Conservation (phyloP, 2,329 filamentous ascomycete species). For the Trichoderma aggressivum region DNA sequence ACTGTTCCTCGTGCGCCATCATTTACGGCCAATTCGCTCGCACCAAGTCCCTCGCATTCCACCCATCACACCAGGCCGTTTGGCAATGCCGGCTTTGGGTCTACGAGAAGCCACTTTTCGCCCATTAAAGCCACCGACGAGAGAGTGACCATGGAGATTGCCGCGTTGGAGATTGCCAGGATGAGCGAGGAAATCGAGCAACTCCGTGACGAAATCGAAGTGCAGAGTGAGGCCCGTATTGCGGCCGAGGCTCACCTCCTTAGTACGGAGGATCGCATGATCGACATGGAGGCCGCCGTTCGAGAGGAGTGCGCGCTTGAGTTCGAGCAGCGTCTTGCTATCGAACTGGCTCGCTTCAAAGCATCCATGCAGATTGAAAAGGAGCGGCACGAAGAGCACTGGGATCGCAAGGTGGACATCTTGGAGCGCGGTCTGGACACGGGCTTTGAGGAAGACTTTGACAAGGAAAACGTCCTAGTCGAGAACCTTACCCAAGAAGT, state of each 20-base stretch:
- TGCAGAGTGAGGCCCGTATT: conserved; percentile 66
- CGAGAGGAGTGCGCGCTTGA: conserved; percentile 86
- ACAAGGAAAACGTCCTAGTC: conserved; percentile 60
- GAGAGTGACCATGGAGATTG: conserved; percentile 74
- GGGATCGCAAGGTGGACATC: conserved; percentile 79
- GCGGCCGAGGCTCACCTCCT: conserved; percentile 71
- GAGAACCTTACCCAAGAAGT: conserved; percentile 70
- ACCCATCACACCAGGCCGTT: conserved; percentile 39
- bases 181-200: conserved; percentile 70
- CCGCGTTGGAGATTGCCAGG: conserved; percentile 76
- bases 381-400: conserved; percentile 76
- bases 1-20: conserved; percentile 87
- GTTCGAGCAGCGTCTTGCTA: conserved; percentile 73
- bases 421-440: conserved; percentile 49
- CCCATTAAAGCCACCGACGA: conserved; percentile 43
- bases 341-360: conserved; percentile 80
- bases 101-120: conserved; percentile 40
- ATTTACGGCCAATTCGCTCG: conserved; percentile 67
- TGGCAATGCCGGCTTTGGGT: conserved; percentile 36
- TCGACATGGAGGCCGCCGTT: conserved; percentile 74
- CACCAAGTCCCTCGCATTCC: conserved; percentile 33
- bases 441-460: conserved; percentile 50
- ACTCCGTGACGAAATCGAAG: conserved; percentile 64
- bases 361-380: conserved; percentile 72
- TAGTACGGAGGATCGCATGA: conserved; percentile 62